Evolutionary conservation across 2,329 filamentous ascomycete species (phyloP).

Genomic region (Diaporthe helianthi): DNA sequence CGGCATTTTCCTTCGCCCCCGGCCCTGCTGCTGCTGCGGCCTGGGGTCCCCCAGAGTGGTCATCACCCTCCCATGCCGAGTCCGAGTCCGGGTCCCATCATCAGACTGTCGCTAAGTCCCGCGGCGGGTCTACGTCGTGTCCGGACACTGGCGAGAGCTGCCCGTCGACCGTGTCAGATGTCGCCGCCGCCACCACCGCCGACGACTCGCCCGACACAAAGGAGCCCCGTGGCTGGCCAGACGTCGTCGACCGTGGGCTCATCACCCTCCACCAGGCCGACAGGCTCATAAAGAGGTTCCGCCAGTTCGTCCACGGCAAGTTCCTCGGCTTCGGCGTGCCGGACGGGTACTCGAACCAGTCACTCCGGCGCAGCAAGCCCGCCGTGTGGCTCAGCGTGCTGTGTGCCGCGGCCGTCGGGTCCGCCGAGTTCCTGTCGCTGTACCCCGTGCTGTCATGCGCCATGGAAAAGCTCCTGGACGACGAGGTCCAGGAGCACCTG

Average conservation of each 20-base stretch:
- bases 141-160: not conserved
- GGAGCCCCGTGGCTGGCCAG: not conserved
- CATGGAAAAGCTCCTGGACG: constrained; percentile 12
- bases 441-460: not conserved
- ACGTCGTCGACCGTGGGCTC: constrained; percentile 29
- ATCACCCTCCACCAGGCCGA: constrained; percentile 16
- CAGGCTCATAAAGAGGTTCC: constrained; percentile 20
- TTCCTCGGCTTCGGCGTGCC: constrained; percentile 24
- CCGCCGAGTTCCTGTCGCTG: constrained; percentile 1
- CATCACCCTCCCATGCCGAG: too few species aligned
- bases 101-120: not conserved
- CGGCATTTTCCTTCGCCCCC: not conserved
- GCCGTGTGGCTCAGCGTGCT: constrained; percentile 32
- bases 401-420: constrained; percentile 28
- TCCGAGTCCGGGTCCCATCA: not conserved
- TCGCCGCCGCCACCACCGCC: not conserved
- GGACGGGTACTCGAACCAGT: not conserved
- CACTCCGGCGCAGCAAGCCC: constrained; percentile 19
- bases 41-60: not conserved
- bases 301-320: constrained; percentile 1
- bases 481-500: not conserved
- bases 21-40: not conserved
- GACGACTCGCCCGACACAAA: too few species aligned
- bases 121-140: not conserved
- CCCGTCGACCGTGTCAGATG: not conserved